phyloP scores from a whole-genome alignment of 2,329 filamentous ascomycete species.

The Tolypocladium capitatum region DNA sequence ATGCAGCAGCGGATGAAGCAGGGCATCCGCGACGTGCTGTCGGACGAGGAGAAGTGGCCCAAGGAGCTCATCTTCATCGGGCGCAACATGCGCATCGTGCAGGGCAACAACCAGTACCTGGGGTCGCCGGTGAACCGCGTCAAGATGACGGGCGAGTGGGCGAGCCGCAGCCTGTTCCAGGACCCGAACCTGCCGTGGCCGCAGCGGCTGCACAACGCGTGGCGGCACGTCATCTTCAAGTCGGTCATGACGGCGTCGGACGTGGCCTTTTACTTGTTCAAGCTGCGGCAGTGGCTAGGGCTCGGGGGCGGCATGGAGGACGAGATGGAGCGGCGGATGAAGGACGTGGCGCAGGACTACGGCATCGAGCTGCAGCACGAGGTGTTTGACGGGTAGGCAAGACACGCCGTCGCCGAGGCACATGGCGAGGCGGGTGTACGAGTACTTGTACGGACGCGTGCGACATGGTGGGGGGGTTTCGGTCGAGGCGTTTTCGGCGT shows the following conservation, averaged over 20 bases:
- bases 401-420: too few relatives aligned
- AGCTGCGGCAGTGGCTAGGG: conserved; percentile 63
- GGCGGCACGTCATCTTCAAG: conserved; percentile 71
- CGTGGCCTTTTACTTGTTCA: conserved; percentile 69
- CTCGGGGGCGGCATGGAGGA: conserved; percentile 83
- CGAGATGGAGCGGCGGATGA: conserved; percentile 80
- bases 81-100: conserved; percentile 82
- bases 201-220: conserved; percentile 55
- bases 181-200: conserved; percentile 48
- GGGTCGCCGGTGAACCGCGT: conserved; percentile 83
- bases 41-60: conserved; percentile 79
- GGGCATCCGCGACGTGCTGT: conserved; percentile 52
- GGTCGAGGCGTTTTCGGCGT: too few relatives aligned
- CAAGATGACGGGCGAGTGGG: conserved; percentile 90
- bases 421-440: not conserved
- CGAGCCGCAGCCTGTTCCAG: conserved; percentile 69
- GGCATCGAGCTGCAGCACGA: conserved; percentile 82
- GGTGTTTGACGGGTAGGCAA: conserved; percentile 64
- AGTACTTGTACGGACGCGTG: too few relatives aligned
- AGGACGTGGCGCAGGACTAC: conserved; percentile 75
- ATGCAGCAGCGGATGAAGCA: conserved; percentile 80
- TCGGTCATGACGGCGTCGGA: conserved; percentile 65
- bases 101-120: conserved; percentile 84
- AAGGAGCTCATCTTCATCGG: conserved; percentile 87
- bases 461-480: too few relatives aligned